These are phyloP conservation scores for Fusarium albosuccineum DNA, from an alignment of 2,329 filamentous ascomycete species.

Conservation along the genomic window DNA sequence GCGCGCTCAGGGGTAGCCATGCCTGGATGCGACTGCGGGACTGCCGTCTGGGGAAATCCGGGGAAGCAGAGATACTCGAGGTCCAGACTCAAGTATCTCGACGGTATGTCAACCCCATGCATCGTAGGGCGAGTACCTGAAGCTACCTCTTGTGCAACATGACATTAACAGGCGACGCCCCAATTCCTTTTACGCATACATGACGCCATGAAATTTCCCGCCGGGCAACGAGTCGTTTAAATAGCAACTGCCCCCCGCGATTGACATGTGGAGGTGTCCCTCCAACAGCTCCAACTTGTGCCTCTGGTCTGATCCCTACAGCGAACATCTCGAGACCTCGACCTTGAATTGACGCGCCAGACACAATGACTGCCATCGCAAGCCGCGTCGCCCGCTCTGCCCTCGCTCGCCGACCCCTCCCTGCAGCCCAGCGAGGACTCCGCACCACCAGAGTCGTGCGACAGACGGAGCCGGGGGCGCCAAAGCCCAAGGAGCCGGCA, in stretches of 20 bases:
- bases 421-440: slow-evolving; percentile 33
- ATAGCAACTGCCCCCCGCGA: slow-evolving; percentile 15
- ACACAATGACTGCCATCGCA: slow-evolving; percentile 28
- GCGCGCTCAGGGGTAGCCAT: slow-evolving; percentile 22
- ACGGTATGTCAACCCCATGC: too few relatives aligned
- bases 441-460: slow-evolving; percentile 35
- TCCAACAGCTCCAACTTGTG: slow-evolving; percentile 19
- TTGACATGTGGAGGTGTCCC: slow-evolving; percentile 13
- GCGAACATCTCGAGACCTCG: background rate
- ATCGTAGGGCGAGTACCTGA: too few relatives aligned
- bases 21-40: slow-evolving; percentile 14
- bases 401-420: slow-evolving; percentile 29
- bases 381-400: slow-evolving; percentile 26
- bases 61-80: slow-evolving; percentile 26
- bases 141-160: slow-evolving; percentile 9
- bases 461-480: slow-evolving; percentile 25
- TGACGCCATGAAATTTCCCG: slow-evolving; percentile 39
- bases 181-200: slow-evolving; percentile 24
- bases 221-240: slow-evolving; percentile 19
- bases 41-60: slow-evolving; percentile 36
- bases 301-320: background rate
- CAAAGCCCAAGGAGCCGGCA: slow-evolving; percentile 32
- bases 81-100: too few relatives aligned
- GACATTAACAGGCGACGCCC: slow-evolving; percentile 7
- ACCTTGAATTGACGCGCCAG: background rate